Evolutionary conservation across 805 yeast genomes (phyloP), one percentile per base, ranked within the genome.

Genomic region (Dipodascopsis uninucleata): DNA sequence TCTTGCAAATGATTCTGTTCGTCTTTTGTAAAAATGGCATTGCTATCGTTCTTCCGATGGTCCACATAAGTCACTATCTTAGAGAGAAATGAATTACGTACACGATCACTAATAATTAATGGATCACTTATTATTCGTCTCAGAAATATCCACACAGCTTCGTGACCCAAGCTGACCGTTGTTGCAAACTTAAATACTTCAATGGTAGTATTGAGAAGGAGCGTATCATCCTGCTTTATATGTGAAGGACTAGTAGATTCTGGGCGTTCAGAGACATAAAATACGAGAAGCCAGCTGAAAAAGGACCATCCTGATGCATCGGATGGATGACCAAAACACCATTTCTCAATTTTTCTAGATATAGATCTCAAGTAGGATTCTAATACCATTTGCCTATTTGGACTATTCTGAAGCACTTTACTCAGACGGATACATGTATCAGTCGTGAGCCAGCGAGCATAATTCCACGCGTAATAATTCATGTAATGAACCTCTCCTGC

Each of bases 391-490:
- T n/a, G n/a, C n/a, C n/a, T n/a, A n/a, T n/a, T n/a, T n/a, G n/a
- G n/a, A n/a, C n/a, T n/a, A n/a, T n/a, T n/a, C n/a, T n/a, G n/a
- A n/a, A n/a, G n/a, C n/a, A n/a, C n/a, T n/a, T n/a, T n/a, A n/a
- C n/a, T n/a, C n/a, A n/a, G n/a, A n/a, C n/a, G n/a, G n/a, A n/a
- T n/a, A n/a, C n/a, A n/a, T n/a, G 38, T 7, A 8, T 28, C 25
- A 5, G 43, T 36, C 23, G 58, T 36, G 16, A 63, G 41, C 60
- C 65, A 60, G 23, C 71, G 59, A 3, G 71, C 61, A 45, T 67
- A 62, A n/a, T 61, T 56, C 68, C 74, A 67, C 0, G 78, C 76
- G 43, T 75, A 75, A 54, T 76, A 76, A 55, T 74, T 76, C 33
- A 66, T 55, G 7, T 70, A 71, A 52, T 76, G 81, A 9, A 58